Evolutionary conservation across 2,329 filamentous ascomycete species (phyloP), one percentile per base, ranked within the genome.

Genomic region (Curvularia sp.): DNA sequence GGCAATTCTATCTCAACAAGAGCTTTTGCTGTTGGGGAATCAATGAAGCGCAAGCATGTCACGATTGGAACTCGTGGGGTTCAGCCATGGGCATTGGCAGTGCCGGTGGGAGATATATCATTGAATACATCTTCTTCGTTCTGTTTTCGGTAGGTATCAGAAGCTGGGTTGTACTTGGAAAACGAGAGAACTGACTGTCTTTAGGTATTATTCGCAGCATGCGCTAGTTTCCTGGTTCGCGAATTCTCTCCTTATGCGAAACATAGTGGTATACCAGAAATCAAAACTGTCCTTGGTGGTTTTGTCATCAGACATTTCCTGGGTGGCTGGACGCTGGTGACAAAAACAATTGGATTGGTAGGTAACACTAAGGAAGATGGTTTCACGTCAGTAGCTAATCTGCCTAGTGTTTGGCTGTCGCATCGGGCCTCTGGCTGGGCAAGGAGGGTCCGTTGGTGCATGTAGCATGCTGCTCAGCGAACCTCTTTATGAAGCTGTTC

Each of bases 371-470:
- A n/a, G n/a, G n/a, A 5, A 48, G 4, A 4, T 26, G 33, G 12
- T 15, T 72, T 72, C 75, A 26, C 44, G 6, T 39, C 10, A 18
- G 13, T 3, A 49, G 63, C 74, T 77, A 43, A 68, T 57, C 9
- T 24, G n/a, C 2, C 12, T 60, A 96, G 87, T 93, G 93, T 75
- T 85, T 98, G 35, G 90, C 94, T 43, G 94, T 97, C 44, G 91
- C 92, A 65, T 97, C 93, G 5, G 94, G 94, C 50, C 89, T 99
- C 83, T 98, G 95, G 94, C 82, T 98, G 13, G 94, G 94, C 31
- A 98, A 98, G 77, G 94, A 99, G 81, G 94, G 94, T 1, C 94
- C 94, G 0, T 80, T 98, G 38, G 94, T 99, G 5, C 94, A 99
- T 77, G 93, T 98, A 22, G 94, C 94, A 59, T 98, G 95, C 79